Conservation (phyloP, 805 yeast genomes). For the Saccharomyces mikatae region DNA sequence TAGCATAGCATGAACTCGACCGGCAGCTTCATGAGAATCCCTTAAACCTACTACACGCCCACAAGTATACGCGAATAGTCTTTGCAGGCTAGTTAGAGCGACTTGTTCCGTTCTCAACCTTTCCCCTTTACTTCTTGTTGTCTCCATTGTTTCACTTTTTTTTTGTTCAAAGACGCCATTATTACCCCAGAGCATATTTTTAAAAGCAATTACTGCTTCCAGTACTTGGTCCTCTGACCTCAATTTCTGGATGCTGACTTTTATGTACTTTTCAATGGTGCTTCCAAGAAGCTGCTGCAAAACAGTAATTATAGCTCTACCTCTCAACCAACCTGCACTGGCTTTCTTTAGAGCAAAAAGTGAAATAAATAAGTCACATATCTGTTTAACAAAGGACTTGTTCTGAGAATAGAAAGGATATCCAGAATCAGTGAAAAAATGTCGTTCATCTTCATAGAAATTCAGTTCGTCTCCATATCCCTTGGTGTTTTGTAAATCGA, state of each 20-base stretch:
- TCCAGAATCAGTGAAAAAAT: conserved; percentile 4
- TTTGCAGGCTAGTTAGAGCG: conserved; percentile 47
- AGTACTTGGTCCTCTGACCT: conserved; percentile 36
- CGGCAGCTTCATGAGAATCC: conserved; percentile 56
- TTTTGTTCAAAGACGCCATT: conserved; percentile 44
- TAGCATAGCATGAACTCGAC: conserved; percentile 50
- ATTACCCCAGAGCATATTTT: conserved; percentile 41
- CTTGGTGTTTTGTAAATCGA: conserved; percentile 2
- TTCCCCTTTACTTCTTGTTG: conserved; percentile 41
- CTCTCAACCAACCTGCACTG: conserved; percentile 67
- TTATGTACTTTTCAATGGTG: conserved; percentile 65
- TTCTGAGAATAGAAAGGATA: conserved; percentile 5
- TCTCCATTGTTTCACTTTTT: conserved; percentile 6
- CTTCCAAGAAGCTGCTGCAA: conserved; percentile 83
- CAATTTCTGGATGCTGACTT: conserved; percentile 30
- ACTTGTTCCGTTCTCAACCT: conserved; percentile 47
- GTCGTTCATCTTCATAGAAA: conserved; percentile 10
- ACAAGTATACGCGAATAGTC: conserved; percentile 54
- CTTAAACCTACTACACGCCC: conserved; percentile 66
- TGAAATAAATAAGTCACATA: conserved; percentile 65
- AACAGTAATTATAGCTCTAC: conserved; percentile 71
- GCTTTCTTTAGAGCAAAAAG: conserved; percentile 59
- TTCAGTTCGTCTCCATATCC: conserved; percentile 7
- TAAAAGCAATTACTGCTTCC: conserved; percentile 31
- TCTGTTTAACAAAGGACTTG: conserved; percentile 64